Conservation (phyloP, 257 asterid species). For the Ilex asprella region DNA sequence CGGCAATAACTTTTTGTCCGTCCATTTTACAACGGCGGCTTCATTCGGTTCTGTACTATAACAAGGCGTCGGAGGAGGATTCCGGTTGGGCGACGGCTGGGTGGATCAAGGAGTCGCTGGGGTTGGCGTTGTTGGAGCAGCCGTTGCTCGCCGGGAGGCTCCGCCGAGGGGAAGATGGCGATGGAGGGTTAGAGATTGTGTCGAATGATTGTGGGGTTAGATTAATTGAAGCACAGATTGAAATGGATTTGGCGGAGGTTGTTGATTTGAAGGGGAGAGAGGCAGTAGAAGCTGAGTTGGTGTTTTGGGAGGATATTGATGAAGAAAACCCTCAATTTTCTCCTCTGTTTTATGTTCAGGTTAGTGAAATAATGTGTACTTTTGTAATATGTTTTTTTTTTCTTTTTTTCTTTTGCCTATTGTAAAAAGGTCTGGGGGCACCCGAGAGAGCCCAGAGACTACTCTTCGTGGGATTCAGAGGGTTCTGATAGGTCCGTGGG, state of each 20-base stretch:
- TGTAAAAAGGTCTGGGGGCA: too few species aligned
- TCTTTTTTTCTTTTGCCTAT: too few species aligned
- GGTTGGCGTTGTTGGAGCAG: constrained; percentile 35
- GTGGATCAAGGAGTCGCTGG: constrained; percentile 56
- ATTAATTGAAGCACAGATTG: constrained; percentile 39
- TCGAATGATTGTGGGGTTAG: constrained; percentile 57
- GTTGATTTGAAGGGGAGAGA: constrained; percentile 25
- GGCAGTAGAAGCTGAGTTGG: constrained; percentile 34
- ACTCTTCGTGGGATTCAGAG: too few species aligned
- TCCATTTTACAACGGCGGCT: constrained; percentile 27
- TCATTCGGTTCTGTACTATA: constrained; percentile 38
- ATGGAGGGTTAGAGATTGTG: constrained; percentile 29
- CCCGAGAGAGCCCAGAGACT: too few species aligned
- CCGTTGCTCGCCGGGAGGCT: constrained; percentile 69
- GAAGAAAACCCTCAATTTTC: constrained; percentile 42
- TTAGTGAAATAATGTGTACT: constrained; percentile 1
- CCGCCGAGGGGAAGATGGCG: constrained; percentile 13
- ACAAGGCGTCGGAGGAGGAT: constrained; percentile 24
- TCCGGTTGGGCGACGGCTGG: constrained; percentile 54
- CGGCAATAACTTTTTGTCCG: constrained; percentile 11
- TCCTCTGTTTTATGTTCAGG: constrained; percentile 74
- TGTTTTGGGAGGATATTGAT: constrained; percentile 55
- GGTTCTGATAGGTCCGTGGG: too few species aligned
- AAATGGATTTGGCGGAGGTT: constrained; percentile 34
- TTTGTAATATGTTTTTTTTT: too few species aligned